These are phyloP conservation scores for Candida sp. DNA, from an alignment of 1,139 yeast species.

Conservation along the genomic window DNA sequence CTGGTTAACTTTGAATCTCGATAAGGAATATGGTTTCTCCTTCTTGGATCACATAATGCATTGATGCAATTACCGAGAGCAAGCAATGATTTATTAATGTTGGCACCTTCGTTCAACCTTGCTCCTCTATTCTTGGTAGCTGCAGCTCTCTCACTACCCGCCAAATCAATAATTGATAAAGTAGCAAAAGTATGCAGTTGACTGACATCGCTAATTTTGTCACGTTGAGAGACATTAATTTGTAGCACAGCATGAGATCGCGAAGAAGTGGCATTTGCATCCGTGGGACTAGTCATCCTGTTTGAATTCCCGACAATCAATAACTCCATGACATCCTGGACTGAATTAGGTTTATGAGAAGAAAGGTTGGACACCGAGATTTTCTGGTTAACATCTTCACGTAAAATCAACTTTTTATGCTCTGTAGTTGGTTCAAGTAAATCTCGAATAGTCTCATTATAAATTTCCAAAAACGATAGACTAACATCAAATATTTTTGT, in stretches of 20 bases:
- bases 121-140: slow-evolving; percentile 83
- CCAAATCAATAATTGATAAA: slow-evolving; percentile 82
- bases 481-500: slow-evolving; percentile 58
- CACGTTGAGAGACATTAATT: slow-evolving; percentile 63
- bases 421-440: slow-evolving; percentile 59
- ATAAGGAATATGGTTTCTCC: slow-evolving; percentile 78
- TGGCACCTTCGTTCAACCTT: slow-evolving; percentile 85
- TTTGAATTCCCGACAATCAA: slow-evolving; percentile 69
- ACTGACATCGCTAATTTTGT: slow-evolving; percentile 58
- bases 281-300: slow-evolving; percentile 84
- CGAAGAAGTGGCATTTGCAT: slow-evolving; percentile 86
- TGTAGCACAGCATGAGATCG: slow-evolving; percentile 93
- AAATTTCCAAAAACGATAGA: slow-evolving; percentile 79
- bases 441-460: slow-evolving; percentile 86
- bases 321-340: slow-evolving; percentile 80
- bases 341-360: slow-evolving; percentile 57
- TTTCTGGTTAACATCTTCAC: slow-evolving; percentile 69
- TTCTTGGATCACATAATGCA: slow-evolving; percentile 75
- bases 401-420: slow-evolving; percentile 46
- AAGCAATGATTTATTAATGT: slow-evolving; percentile 79
- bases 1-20: slow-evolving; percentile 88
- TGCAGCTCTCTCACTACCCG: slow-evolving; percentile 94
- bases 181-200: slow-evolving; percentile 78
- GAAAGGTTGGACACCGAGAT: slow-evolving; percentile 77
- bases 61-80: slow-evolving; percentile 95